These are phyloP conservation scores for Wickerhamiella pararugosa DNA, from an alignment of 1,139 yeast species.

Conservation along the genomic window DNA sequence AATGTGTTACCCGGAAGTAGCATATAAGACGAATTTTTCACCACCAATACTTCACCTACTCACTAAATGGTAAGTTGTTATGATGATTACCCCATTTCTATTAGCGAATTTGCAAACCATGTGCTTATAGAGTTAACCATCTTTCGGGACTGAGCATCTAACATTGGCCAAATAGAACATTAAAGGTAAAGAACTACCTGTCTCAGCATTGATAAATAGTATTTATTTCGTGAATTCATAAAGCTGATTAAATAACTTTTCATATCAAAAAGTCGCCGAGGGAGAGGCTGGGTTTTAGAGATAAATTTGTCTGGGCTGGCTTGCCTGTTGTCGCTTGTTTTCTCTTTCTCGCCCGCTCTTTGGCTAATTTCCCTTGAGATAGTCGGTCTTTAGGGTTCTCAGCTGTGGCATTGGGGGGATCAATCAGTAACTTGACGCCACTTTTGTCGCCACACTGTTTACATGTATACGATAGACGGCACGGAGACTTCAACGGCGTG, in stretches of 20 bases:
- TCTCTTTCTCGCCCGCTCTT: conserved; percentile 4
- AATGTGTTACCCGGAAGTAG: too few species aligned
- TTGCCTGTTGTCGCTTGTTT: not conserved
- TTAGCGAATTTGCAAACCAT: conserved; percentile 10
- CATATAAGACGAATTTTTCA: too few species aligned
- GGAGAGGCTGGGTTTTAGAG: conserved; percentile 1
- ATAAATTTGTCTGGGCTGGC: too few species aligned
- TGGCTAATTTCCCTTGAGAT: not conserved
- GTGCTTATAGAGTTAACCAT: conserved; percentile 18
- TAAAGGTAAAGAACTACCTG: not conserved
- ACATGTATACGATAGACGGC: conserved; percentile 1
- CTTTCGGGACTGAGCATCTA: conserved; percentile 19
- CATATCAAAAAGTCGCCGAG: conserved; percentile 7
- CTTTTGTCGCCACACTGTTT: not conserved
- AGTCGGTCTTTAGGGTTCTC: not conserved
- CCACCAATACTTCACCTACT: too few species aligned
- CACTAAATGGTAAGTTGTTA: conserved; percentile 10
- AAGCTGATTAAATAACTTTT: not conserved
- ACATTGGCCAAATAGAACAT: not conserved
- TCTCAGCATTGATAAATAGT: not conserved
- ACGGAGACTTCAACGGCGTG: not conserved
- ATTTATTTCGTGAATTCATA: not conserved
- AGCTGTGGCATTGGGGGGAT: not conserved
- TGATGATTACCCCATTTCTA: conserved; percentile 16
- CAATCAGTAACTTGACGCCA: too few species aligned